Base-by-base conservation (phyloP, 345 rosid genomes). In the Crucihimalaya himalaica region DNA sequence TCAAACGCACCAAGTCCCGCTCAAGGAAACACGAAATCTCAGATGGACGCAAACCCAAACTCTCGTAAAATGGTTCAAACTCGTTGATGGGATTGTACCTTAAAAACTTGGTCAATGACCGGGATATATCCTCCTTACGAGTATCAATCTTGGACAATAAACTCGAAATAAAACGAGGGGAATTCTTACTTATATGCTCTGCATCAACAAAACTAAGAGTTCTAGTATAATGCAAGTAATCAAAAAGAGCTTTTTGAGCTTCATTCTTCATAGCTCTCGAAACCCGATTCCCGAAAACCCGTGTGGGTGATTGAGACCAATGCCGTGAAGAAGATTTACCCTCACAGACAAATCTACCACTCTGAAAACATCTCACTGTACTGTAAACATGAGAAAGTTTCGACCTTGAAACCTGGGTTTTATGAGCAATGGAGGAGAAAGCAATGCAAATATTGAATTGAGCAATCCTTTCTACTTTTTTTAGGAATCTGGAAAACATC, bases 11-110 rank as follows among this genome's bases (percentile, higher is more conserved):
- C 68, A 73, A 21, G 50, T 87, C 81, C 7, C 72, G 74, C 0
- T 79, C 89, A 76, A 93, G 90, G 19, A 88, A 60, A 28, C 68
- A 48, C 13, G 46, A 12, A 59, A 80, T 76, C 72, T 87, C 93
- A 2, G 31, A 40, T 42, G 84, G 89, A 37, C 83, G 62, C 74
- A 93, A 62, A 50, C 98, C 98, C 52, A 87, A 46, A 68, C 96
- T 91, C 88, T 93, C 94, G 40, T 84, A 86, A 83, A 91, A 93
- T 11, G 92, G 93, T 75, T 93, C 97, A 29, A 89, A 91, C 80
- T 93, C 98, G 61, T 91, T 93, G 67, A 91, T 86, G 39, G 97
- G 97, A 53, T 87, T 85, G 58, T 85, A 91, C 37, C 85, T 83
- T 63, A 93, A 60, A 76, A 76, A 86, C 74, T 86, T 89, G 2